phyloP scores from a whole-genome alignment of 139 green algal species.

The Diplosphaera chodatii region DNA sequence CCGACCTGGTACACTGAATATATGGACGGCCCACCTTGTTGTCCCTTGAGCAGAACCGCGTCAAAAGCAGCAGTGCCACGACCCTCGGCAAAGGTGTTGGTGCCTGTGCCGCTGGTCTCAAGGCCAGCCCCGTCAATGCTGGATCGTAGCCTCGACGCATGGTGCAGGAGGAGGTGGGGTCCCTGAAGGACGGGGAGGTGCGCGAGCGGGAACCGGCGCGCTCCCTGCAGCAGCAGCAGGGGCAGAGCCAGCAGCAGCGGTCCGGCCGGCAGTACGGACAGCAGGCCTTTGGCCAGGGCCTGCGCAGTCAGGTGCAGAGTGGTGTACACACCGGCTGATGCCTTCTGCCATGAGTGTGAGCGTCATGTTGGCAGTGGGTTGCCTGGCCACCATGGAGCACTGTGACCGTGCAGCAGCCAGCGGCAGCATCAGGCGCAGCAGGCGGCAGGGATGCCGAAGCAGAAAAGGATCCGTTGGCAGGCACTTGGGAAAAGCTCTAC shows the following conservation, averaged over 20 bases:
- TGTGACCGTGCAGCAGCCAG: neutral
- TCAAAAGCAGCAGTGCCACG: conserved; percentile 6
- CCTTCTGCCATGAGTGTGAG: too few species aligned
- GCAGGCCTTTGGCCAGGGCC: conserved; percentile 20
- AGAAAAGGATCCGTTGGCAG: conserved; percentile 26
- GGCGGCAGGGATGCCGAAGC: neutral
- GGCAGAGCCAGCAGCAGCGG: conserved; percentile 8
- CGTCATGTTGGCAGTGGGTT: too few species aligned
- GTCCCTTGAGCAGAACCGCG: neutral
- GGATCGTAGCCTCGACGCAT: too few species aligned
- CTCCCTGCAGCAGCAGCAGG: conserved; percentile 15
- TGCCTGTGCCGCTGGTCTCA: too few species aligned
- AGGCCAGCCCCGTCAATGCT: too few species aligned
- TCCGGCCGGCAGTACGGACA: conserved; percentile 22
- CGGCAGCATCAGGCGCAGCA: neutral
- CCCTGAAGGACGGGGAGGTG: conserved; percentile 32
- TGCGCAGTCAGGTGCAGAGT: neutral
- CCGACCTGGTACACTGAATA: conserved; percentile 60
- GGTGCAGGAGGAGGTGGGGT: conserved; percentile 52
- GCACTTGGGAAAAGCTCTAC: conserved; percentile 57
- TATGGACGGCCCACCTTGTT: too few species aligned
- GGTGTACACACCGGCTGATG: too few species aligned
- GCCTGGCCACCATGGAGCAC: too few species aligned
- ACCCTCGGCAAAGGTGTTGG: too few species aligned
- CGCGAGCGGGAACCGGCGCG: conserved; percentile 44